phyloP scores from a whole-genome alignment of 2,329 filamentous ascomycete genomes.

The Clarireedia homoeocarpa region DNA sequence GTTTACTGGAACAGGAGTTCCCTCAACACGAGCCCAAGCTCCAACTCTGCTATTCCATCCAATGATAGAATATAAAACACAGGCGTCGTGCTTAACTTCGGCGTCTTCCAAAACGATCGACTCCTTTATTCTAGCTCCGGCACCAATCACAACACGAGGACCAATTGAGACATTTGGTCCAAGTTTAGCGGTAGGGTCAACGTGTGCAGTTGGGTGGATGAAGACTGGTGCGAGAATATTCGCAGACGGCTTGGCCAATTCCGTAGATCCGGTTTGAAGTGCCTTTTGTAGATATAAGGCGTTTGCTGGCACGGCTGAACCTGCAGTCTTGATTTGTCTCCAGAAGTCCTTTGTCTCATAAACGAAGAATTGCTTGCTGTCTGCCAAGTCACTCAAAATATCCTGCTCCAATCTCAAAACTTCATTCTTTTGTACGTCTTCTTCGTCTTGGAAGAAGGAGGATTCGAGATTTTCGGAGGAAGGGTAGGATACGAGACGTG shows the following conservation, averaged over 20 bases:
- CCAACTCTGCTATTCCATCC: slow-evolving; percentile 95
- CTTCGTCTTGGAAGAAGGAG: slow-evolving; percentile 58
- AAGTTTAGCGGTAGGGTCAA: slow-evolving; percentile 92
- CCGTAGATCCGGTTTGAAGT: slow-evolving; percentile 70
- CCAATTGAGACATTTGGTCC: slow-evolving; percentile 96
- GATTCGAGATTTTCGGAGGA: slow-evolving; percentile 87
- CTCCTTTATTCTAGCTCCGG: slow-evolving; percentile 90
- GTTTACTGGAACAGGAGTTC: slow-evolving; percentile 76
- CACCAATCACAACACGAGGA: slow-evolving; percentile 74
- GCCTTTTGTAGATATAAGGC: slow-evolving; percentile 95
- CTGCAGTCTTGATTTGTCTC: slow-evolving; percentile 99
- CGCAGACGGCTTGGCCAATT: slow-evolving; percentile 74
- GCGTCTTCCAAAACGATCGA: slow-evolving; percentile 90
- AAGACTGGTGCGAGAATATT: slow-evolving; percentile 89
- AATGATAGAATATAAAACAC: slow-evolving; percentile 90
- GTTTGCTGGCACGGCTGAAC: slow-evolving; percentile 92
- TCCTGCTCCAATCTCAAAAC: slow-evolving; percentile 95
- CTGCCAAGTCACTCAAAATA: slow-evolving; percentile 88
- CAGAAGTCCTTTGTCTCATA: slow-evolving; percentile 99
- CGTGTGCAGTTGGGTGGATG: slow-evolving; percentile 84
- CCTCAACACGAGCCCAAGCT: slow-evolving; percentile 97
- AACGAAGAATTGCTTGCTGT: slow-evolving; percentile 96
- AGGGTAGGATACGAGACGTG: slow-evolving; percentile 87
- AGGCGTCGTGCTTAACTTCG: slow-evolving; percentile 95
- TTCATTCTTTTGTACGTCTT: slow-evolving; percentile 68